Evolutionary conservation across 768 basidiomycete species (phyloP), one percentile per base, ranked within the genome.

Genomic region (Psilocybe sp.): DNA sequence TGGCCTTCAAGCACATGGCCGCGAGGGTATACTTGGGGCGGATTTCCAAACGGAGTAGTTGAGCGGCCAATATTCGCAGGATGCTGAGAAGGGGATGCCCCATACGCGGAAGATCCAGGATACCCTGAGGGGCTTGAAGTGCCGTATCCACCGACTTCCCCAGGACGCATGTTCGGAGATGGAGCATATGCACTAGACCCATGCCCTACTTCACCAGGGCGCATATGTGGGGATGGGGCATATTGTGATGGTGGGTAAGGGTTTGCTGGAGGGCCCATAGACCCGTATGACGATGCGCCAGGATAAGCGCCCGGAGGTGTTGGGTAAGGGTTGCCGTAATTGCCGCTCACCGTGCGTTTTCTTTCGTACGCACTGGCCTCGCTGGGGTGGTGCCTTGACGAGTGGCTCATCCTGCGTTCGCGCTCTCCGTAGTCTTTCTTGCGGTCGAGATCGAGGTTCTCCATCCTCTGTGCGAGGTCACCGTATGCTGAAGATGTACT

Each of bases 1-100:
- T 76, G 76, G 2, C 84, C 84, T 49, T 79, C 82, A 56, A 83
- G 55, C 37, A 77, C 64, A 64, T 82, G 84, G 2, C 81, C 80
- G 3, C 72, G 65, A 42, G 84, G 79, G 61, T 85, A 85, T n/a
- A 76, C 67, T 4, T 66, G 56, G 11, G 67, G 43, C 32, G 57
- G 47, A 33, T 63, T 60, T 6, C 60, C 60, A 54, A 74, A 77
- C 2, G 78, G 76, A 13, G 78, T 74, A 20, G 74, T 70, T 11
- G 78, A 58, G 1, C 77, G 65, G 4, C 63, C 67, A 57, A 71
- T 71, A 3, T 70, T 68, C 13, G 71, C 65, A 28, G 54, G 35
- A 58, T 61, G 64, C 2, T 66, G 69, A 16, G 67, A 64, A 32
- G 73, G 68, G 34, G 78, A 74, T 11, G 54, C 40, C 38, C 46